These are phyloP conservation scores for Chalaropsis thielavioides DNA, from an alignment of 2,329 filamentous ascomycete genomes.

Conservation along the genomic window DNA sequence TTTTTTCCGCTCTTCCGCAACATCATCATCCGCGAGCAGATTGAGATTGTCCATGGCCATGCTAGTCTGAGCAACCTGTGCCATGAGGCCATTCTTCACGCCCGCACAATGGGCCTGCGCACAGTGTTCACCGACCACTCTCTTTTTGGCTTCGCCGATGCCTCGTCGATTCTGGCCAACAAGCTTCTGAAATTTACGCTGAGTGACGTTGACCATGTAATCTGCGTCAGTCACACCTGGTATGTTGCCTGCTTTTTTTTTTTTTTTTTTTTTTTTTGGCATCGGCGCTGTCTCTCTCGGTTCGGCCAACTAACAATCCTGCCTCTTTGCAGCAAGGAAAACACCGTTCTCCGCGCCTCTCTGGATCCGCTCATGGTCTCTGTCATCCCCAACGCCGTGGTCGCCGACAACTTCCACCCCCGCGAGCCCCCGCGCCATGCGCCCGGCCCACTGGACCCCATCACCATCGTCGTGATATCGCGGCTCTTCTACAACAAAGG, in stretches of 20 bases:
- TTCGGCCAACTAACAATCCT: neutral
- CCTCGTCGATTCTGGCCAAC: conserved; percentile 88
- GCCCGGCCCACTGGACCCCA: conserved; percentile 68
- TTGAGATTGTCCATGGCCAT: conserved; percentile 97
- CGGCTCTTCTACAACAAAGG: conserved; percentile 98
- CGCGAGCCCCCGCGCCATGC: conserved; percentile 44
- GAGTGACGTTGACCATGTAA: conserved; percentile 95
- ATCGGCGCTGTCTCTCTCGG: too few relatives aligned
- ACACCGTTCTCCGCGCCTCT: conserved; percentile 86
- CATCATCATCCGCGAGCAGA: conserved; percentile 83
- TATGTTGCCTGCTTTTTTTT: conserved; percentile 32
- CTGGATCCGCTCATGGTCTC: conserved; percentile 95
- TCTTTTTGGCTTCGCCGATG: conserved; percentile 92
- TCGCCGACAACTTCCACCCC: conserved; percentile 88
- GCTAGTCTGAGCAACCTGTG: conserved; percentile 84
- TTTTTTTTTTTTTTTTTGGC: too few relatives aligned
- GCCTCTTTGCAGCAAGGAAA: conserved; percentile 63
- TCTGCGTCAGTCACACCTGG: conserved; percentile 98
- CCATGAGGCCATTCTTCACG: conserved; percentile 88
- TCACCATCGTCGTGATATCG: conserved; percentile 94
- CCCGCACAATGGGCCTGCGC: conserved; percentile 84
- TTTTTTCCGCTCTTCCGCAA: conserved; percentile 98
- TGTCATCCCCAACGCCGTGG: conserved; percentile 87
- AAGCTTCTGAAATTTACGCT: conserved; percentile 92
- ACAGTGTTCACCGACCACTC: conserved; percentile 98